phyloP scores from a whole-genome alignment of 495 filamentous ascomycete genomes.

The Margaritispora aquatica region DNA sequence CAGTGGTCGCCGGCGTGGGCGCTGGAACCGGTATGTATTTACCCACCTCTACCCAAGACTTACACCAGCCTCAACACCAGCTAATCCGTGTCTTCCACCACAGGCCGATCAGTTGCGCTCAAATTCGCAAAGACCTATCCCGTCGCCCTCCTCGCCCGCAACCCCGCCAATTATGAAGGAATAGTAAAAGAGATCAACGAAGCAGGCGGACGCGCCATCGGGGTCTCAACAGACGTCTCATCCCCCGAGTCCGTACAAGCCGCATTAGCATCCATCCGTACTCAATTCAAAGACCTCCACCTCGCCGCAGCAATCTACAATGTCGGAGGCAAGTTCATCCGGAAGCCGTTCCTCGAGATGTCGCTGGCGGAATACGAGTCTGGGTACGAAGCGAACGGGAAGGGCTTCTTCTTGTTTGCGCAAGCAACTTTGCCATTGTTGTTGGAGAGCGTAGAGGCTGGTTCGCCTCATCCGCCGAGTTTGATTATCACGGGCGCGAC shows the following conservation, averaged over 20 bases:
- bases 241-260: conserved; percentile 43
- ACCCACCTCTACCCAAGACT: conserved; percentile 9
- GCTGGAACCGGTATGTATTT: conserved; percentile 53
- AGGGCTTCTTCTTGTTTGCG: conserved; percentile 74
- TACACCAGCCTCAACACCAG: too few relatives aligned
- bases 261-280: conserved; percentile 53
- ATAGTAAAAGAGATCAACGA: conserved; percentile 61
- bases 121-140: conserved; percentile 58
- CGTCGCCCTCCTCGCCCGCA: conserved; percentile 60
- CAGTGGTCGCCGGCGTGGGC: conserved; percentile 70
- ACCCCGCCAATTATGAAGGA: conserved; percentile 48
- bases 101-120: conserved; percentile 41
- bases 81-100: background rate
- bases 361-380: conserved; percentile 55
- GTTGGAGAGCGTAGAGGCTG: conserved; percentile 44
- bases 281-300: conserved; percentile 42
- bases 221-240: conserved; percentile 61
- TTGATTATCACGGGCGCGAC: conserved; percentile 89
- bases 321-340: conserved; percentile 59
- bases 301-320: conserved; percentile 83
- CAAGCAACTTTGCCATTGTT: conserved; percentile 68
- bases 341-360: conserved; percentile 78
- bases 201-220: conserved; percentile 56
- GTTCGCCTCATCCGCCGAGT: conserved; percentile 58
- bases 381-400: conserved; percentile 53